Evolutionary conservation across 208 protist species (phyloP).

Genomic region (Phytomonas sp.): DNA sequence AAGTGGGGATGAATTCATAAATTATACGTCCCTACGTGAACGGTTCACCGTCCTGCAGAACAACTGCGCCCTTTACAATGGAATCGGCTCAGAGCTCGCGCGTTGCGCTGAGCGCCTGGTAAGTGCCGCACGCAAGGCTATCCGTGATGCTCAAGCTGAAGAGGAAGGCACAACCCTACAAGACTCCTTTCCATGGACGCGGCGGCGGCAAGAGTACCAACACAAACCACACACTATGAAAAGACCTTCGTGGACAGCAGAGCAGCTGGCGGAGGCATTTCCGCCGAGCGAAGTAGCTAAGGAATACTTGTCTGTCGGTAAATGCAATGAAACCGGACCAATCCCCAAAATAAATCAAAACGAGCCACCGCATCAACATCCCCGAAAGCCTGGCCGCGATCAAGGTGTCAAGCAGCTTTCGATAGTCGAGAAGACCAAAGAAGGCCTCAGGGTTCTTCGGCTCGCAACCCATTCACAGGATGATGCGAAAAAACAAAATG

Average conservation of each 20-base stretch:
- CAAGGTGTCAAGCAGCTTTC: background rate
- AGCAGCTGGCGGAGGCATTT: background rate
- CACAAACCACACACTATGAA: background rate
- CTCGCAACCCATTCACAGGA: background rate
- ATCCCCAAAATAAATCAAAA: background rate
- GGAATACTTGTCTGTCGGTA: background rate
- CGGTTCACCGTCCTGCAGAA: slow-evolving; percentile 33
- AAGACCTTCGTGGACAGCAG: background rate
- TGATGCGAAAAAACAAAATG: background rate
- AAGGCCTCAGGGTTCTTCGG: background rate
- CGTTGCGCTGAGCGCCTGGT: slow-evolving; percentile 27
- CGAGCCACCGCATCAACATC: too few relatives aligned
- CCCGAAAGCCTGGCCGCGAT: background rate
- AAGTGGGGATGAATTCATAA: slow-evolving; percentile 15
- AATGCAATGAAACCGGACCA: background rate
- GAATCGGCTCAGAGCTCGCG: slow-evolving; percentile 25
- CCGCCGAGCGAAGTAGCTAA: background rate
- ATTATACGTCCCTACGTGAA: slow-evolving; percentile 32
- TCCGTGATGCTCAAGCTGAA: slow-evolving; percentile 41
- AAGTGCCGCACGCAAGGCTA: slow-evolving; percentile 19
- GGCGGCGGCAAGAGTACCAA: background rate
- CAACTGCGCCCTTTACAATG: slow-evolving; percentile 61
- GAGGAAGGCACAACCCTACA: slow-evolving; percentile 15
- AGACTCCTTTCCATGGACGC: background rate
- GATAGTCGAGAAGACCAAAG: background rate